These are phyloP conservation scores for Apiospora phragmitis DNA, from an alignment of 2,329 filamentous ascomycete species.

Conservation along the genomic window DNA sequence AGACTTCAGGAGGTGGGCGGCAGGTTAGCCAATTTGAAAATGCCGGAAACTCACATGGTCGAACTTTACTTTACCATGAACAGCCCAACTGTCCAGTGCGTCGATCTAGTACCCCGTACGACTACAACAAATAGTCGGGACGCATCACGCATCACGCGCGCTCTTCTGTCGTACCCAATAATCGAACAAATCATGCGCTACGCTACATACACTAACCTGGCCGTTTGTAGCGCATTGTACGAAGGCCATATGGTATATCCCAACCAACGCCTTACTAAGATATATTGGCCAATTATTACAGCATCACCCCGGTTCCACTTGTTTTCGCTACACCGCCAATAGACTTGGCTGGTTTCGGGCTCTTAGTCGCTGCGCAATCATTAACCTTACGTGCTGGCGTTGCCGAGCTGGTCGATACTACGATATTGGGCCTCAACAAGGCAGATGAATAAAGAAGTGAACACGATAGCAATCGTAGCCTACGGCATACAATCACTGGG, in stretches of 20 bases:
- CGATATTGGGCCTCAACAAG: not conserved
- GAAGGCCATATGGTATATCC: not conserved
- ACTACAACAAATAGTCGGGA: not conserved
- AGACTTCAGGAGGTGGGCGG: not conserved
- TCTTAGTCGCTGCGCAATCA: not conserved
- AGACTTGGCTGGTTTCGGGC: constrained; percentile 6
- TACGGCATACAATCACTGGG: not conserved
- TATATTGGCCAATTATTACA: not conserved
- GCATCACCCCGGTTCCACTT: constrained; percentile 1
- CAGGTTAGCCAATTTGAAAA: not conserved
- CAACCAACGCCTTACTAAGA: not conserved
- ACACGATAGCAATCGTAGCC: not conserved
- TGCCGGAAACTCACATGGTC: not conserved
- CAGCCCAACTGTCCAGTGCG: not conserved
- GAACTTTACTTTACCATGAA: not conserved
- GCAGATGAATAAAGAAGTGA: not conserved
- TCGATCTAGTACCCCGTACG: not conserved
- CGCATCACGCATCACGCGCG: not conserved
- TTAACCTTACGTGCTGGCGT: not conserved
- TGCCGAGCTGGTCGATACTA: not conserved
- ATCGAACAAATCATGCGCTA: not conserved
- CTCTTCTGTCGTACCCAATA: not conserved
- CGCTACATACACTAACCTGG: not conserved
- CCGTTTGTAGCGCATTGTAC: not conserved
- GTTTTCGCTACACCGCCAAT: not conserved